A percentile compares a stretch with the other conserved stretches of the same genome.
Evolutionary conservation across 768 basidiomycete genomes (phyloP).

Genomic region (Termitomyces sp.): DNA sequence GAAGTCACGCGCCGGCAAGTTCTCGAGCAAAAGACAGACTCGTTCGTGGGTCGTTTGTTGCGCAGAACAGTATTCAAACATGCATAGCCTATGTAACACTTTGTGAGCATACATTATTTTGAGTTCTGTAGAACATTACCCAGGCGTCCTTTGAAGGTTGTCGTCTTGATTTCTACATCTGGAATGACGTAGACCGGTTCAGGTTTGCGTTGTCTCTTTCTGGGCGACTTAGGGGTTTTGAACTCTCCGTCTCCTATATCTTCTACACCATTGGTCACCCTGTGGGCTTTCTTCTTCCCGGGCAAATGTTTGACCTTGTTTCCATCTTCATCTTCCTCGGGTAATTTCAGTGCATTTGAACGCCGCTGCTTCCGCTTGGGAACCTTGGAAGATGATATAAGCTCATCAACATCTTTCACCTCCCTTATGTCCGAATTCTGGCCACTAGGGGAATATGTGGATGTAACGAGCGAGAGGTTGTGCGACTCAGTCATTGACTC

Average conservation of each 20-base stretch:
- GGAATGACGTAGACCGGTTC: slow-evolving; percentile 67
- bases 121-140: slow-evolving; percentile 27
- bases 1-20: slow-evolving; percentile 48
- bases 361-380: not conserved
- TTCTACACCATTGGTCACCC: not conserved
- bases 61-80: slow-evolving; percentile 85
- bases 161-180: slow-evolving; percentile 61
- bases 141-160: slow-evolving; percentile 67
- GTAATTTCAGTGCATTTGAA: not conserved
- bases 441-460: not conserved
- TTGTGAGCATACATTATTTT: not conserved
- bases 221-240: slow-evolving; percentile 8
- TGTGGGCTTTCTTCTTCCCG: not conserved
- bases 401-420: not conserved
- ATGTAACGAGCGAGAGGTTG: not conserved
- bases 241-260: not conserved
- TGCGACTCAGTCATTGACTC: not conserved
- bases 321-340: slow-evolving; percentile 11
- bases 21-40: slow-evolving; percentile 73
- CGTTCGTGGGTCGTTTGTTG: slow-evolving; percentile 58
- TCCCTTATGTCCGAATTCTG: not conserved
- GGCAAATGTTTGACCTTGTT: not conserved
- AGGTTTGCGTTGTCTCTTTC: slow-evolving; percentile 28
- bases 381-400: not conserved
- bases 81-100: slow-evolving; percentile 54